Base-by-base conservation (phyloP, 2,329 filamentous ascomycete species). In the Trichoderma atroviride region DNA sequence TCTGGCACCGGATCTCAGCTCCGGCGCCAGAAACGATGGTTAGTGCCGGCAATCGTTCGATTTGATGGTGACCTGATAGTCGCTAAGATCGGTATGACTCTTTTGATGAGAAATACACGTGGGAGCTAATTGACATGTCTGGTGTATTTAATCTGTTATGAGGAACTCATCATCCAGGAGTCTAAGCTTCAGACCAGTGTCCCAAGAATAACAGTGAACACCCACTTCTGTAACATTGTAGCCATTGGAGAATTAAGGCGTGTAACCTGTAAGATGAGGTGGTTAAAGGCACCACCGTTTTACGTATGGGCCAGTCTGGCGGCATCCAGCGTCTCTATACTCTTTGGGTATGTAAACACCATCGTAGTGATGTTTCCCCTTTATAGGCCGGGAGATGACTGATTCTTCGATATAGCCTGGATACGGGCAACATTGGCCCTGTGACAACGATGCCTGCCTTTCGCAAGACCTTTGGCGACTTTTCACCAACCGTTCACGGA, bases 361-460 rank as follows among this genome's bases (percentile, higher is more conserved):
- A 3, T 14, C 4, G 2, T 2, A 13, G 0, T 2, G 31, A 11
- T 22, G 0, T 5, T n/a, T 19, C 9, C 1, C 16, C 33, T 10
- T 27, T n/a, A 16, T 5, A 3, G 55, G n/a, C 29, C 14, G 5
- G 2, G 40, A 13, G 6, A 50, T 24, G 5, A 33, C 53, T 66
- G 19, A 58, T 29, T 33, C 3, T 29, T 27, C 24, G 33, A 4
- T 47, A 16, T 14, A 70, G 68, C n/a, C 57, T 77, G 53, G 79
- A 81, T 50, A 80, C 87, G 0, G 86, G 87, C 11, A 85, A 82
- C 31, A 87, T 89, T 64, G 87, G 88, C 1, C 84, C 87, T 4
- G 83, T 89, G 0, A 89, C 87, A 0, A 82, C 83, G 3, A 90
- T 90, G 88, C 73, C 80, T 0, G 77, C 79, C 19, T 90, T 88